phyloP scores from a whole-genome alignment of 371 early-diverging fungal genomes.

The Mortierella sp. region DNA sequence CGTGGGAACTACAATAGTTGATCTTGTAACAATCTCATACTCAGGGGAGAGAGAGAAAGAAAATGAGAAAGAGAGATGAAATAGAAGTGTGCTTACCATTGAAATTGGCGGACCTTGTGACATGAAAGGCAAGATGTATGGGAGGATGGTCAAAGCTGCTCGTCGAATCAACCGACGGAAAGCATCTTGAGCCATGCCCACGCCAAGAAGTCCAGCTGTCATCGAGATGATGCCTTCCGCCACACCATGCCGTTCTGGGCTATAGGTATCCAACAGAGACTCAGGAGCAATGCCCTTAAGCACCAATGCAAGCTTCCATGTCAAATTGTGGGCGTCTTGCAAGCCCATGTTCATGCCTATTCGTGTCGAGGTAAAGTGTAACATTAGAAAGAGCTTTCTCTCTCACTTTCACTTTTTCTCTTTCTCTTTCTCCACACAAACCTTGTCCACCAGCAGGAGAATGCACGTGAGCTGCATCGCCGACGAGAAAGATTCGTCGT shows the following conservation, averaged over 20 bases:
- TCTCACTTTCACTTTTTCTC: neutral
- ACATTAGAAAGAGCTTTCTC: too few relatives aligned
- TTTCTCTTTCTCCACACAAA: too few relatives aligned
- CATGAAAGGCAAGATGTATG: too few relatives aligned
- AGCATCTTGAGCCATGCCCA: neutral
- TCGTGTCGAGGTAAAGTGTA: too few relatives aligned
- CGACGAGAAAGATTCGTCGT: constrained; percentile 49
- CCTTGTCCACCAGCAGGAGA: constrained; percentile 26
- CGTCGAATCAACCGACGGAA: neutral
- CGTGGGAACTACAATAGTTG: too few relatives aligned
- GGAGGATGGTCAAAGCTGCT: too few relatives aligned
- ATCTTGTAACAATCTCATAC: too few relatives aligned
- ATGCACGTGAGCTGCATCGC: constrained; percentile 57
- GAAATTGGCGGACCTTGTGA: too few relatives aligned
- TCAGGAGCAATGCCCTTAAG: constrained; percentile 8
- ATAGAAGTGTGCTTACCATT: too few relatives aligned
- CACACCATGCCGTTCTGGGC: constrained; percentile 6
- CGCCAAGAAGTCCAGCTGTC: neutral
- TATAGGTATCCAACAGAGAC: constrained; percentile 14
- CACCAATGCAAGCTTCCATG: constrained; percentile 33
- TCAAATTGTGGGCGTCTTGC: constrained; percentile 22
- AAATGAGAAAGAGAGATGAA: too few relatives aligned
- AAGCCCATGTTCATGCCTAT: constrained; percentile 9
- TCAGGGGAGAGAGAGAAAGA: too few relatives aligned
- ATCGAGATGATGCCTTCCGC: constrained; percentile 7